Evolutionary conservation across 768 basidiomycete genomes (phyloP).

Genomic region (Rhizopogon sp.): DNA sequence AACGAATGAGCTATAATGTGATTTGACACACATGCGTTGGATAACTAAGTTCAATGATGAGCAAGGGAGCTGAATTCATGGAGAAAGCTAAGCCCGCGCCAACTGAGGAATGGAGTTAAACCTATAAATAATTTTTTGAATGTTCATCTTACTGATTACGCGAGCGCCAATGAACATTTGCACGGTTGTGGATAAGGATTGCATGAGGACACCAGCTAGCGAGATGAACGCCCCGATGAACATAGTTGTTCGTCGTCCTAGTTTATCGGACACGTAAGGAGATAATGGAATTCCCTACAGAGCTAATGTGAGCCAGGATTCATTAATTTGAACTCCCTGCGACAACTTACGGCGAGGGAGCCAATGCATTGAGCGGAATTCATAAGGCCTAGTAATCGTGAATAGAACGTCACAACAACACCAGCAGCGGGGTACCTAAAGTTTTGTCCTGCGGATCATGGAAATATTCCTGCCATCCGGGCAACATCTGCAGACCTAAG

Average conservation of each 20-base stretch:
- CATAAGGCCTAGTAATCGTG: constrained; percentile 44
- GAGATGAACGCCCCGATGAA: constrained; percentile 60
- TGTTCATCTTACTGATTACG: constrained; percentile 25
- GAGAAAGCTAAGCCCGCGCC: constrained; percentile 61
- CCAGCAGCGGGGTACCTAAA: constrained; percentile 33
- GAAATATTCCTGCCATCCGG: constrained; percentile 58
- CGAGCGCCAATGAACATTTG: constrained; percentile 54
- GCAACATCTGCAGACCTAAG: constrained; percentile 62
- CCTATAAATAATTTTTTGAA: not conserved
- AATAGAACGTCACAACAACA: not conserved
- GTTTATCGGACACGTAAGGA: constrained; percentile 52
- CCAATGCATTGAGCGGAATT: constrained; percentile 64
- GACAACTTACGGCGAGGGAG: constrained; percentile 37
- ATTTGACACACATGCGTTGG: constrained; percentile 53
- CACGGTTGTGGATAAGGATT: constrained; percentile 42
- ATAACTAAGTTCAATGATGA: constrained; percentile 64
- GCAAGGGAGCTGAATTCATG: constrained; percentile 55
- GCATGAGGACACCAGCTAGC: constrained; percentile 58
- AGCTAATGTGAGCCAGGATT: not conserved
- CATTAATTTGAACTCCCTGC: not conserved
- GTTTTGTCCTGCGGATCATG: constrained; percentile 44
- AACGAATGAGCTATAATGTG: not conserved
- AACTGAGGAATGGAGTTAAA: constrained; percentile 31
- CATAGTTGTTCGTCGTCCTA: constrained; percentile 57
- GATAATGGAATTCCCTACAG: constrained; percentile 55